A percentile compares a stretch with the other conserved stretches of the same genome.
Evolutionary conservation across 2,329 filamentous ascomycete species (phyloP).

Genomic region (Endothia cerciana): DNA sequence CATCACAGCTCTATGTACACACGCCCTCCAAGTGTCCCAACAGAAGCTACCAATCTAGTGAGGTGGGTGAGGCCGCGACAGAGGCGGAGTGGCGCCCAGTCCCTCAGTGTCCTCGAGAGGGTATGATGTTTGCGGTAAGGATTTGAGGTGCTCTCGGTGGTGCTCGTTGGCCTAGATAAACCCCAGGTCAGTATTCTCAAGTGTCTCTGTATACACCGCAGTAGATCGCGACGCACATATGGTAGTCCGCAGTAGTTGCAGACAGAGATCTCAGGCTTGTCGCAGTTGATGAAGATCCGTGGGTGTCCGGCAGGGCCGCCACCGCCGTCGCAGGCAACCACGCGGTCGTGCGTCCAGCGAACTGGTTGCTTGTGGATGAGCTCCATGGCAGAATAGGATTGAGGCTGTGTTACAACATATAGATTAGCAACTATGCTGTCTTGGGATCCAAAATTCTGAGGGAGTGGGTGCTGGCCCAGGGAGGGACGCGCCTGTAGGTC

Average conservation of each 20-base stretch:
- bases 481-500: conserved; percentile 73
- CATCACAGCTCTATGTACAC: conserved; percentile 23
- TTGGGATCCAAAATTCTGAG: neutral
- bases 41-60: conserved; percentile 1
- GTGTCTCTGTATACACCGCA: conserved; percentile 4
- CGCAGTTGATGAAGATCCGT: conserved; percentile 94
- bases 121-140: conserved; percentile 78
- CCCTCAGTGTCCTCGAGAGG: conserved; percentile 59
- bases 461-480: neutral
- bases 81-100: conserved; percentile 38
- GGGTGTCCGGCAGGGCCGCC: conserved; percentile 90
- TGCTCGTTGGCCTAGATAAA: conserved; percentile 79
- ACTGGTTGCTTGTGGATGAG: conserved; percentile 96
- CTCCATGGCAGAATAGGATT: conserved; percentile 87
- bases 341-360: conserved; percentile 80
- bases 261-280: conserved; percentile 89
- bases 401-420: conserved; percentile 65
- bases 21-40: neutral
- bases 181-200: neutral
- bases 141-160: conserved; percentile 81
- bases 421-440: neutral
- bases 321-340: conserved; percentile 89
- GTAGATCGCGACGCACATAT: conserved; percentile 67
- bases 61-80: conserved; percentile 25
- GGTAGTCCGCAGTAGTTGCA: conserved; percentile 95